phyloP scores from a whole-genome alignment of 176 grass and related monocot genomes.

The Metroxylon sagu region DNA sequence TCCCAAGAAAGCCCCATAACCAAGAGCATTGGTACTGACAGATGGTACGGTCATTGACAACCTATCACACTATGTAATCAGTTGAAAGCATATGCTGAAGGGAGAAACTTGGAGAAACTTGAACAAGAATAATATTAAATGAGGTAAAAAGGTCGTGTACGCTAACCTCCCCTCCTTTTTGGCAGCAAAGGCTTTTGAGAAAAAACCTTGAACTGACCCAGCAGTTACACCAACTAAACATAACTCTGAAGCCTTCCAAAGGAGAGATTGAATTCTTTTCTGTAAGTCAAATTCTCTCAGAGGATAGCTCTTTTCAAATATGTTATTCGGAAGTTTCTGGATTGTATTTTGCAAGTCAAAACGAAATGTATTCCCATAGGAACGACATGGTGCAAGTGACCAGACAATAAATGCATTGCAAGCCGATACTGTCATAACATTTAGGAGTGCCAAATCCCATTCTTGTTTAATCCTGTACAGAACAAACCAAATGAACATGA shows the following conservation, averaged over 20 bases:
- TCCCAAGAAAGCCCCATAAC: slow-evolving; percentile 92
- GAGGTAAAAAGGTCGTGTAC: slow-evolving; percentile 1
- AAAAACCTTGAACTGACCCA: slow-evolving; percentile 63
- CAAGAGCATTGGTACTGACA: slow-evolving; percentile 68
- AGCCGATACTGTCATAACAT: slow-evolving; percentile 70
- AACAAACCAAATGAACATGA: slow-evolving; percentile 15
- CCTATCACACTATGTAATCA: slow-evolving; percentile 30
- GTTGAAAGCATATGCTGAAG: background rate
- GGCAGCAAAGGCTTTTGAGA: slow-evolving; percentile 51
- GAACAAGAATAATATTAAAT: slow-evolving; percentile 1
- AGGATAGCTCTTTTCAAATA: slow-evolving; percentile 94
- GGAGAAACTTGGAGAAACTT: background rate
- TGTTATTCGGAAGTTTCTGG: slow-evolving; percentile 98
- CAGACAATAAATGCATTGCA: slow-evolving; percentile 88
- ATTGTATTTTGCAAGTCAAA: slow-evolving; percentile 88
- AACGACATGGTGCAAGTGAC: slow-evolving; percentile 87
- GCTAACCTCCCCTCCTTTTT: slow-evolving; percentile 63
- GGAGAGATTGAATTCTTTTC: slow-evolving; percentile 70
- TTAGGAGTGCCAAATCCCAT: slow-evolving; percentile 75
- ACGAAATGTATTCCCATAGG: slow-evolving; percentile 87
- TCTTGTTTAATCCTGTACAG: slow-evolving; percentile 69
- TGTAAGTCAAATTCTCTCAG: slow-evolving; percentile 88
- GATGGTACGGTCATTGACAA: slow-evolving; percentile 74
- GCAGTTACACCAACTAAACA: slow-evolving; percentile 61
- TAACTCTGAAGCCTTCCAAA: slow-evolving; percentile 86